Evolutionary conservation across 2,329 filamentous ascomycete genomes (phyloP).

Genomic region (Trichoderma gracile): DNA sequence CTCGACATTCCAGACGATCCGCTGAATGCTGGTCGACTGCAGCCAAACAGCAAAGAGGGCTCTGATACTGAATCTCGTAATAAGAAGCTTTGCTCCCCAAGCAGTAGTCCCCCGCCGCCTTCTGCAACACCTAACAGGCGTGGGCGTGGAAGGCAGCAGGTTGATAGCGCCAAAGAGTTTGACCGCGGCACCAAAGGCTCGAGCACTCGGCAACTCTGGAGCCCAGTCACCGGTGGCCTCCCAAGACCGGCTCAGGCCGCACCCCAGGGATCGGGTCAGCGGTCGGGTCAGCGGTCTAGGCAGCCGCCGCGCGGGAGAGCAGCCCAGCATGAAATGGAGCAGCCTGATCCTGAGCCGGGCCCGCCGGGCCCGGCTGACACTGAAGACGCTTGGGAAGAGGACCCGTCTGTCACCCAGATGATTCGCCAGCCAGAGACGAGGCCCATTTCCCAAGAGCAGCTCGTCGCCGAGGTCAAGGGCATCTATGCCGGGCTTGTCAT

Average conservation of each 20-base stretch:
- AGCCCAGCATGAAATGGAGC: not conserved
- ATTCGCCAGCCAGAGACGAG: slow-evolving; percentile 59
- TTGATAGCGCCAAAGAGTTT: slow-evolving; percentile 29
- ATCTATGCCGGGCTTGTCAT: slow-evolving; percentile 83
- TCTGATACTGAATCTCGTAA: slow-evolving; percentile 29
- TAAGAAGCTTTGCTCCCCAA: slow-evolving; percentile 36
- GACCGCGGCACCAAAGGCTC: slow-evolving; percentile 33
- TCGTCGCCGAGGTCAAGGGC: slow-evolving; percentile 77
- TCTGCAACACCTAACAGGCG: slow-evolving; percentile 21
- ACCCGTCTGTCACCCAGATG: slow-evolving; percentile 21
- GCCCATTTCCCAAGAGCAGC: slow-evolving; percentile 73
- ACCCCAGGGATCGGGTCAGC: not conserved
- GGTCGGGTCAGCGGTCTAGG: not conserved
- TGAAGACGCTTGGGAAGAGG: not conserved
- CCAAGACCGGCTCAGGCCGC: slow-evolving; percentile 16
- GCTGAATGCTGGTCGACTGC: not conserved
- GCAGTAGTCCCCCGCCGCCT: slow-evolving; percentile 29
- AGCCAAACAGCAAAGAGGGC: slow-evolving; percentile 3
- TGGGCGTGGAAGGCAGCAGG: slow-evolving; percentile 27
- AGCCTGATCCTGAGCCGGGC: slow-evolving; percentile 5
- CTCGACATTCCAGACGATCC: not conserved
- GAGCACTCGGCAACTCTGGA: slow-evolving; percentile 35
- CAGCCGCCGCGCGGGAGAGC: not conserved
- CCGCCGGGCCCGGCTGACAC: not conserved
- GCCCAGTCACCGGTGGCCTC: slow-evolving; percentile 30